phyloP scores from a whole-genome alignment of 169 alveolate species.

The Plasmodium vivax region DNA sequence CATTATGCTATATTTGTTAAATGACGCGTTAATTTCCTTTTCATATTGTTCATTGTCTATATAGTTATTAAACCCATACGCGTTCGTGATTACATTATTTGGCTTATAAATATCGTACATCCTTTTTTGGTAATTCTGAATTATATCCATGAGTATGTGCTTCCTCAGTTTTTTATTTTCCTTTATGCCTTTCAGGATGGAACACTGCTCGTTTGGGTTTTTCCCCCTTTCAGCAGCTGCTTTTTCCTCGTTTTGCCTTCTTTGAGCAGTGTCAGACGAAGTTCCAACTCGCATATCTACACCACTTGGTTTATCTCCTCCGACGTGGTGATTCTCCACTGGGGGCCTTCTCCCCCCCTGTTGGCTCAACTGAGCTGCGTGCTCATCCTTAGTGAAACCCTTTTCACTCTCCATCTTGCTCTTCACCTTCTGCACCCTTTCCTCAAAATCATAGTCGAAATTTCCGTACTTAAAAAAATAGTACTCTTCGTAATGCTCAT shows the following conservation, averaged over 20 bases:
- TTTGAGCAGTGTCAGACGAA: not conserved
- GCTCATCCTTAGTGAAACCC: not conserved
- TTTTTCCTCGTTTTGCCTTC: not conserved
- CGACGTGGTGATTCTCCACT: not conserved
- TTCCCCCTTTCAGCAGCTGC: not conserved
- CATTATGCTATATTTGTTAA: conserved; percentile 67
- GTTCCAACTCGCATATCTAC: not conserved
- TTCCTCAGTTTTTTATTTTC: conserved; percentile 21
- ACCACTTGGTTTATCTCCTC: not conserved
- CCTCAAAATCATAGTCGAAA: conserved; percentile 49
- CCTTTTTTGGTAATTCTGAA: conserved; percentile 30
- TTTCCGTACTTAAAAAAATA: conserved; percentile 47
- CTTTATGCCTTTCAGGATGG: conserved; percentile 14
- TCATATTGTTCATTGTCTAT: conserved; percentile 66
- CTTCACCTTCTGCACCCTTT: conserved; percentile 8
- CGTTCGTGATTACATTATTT: conserved; percentile 36
- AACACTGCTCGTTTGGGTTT: not conserved
- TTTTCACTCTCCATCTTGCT: conserved; percentile 6
- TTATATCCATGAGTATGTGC: conserved; percentile 25
- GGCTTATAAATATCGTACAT: conserved; percentile 74
- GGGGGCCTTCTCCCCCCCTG: not conserved
- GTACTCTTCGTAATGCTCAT: conserved; percentile 66
- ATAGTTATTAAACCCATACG: conserved; percentile 64
- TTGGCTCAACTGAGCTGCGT: not conserved
- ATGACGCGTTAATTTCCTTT: conserved; percentile 34